Evolutionary conservation across 805 yeast genomes (phyloP), one percentile per base, ranked within the genome.

Genomic region (Starmerella bombi): DNA sequence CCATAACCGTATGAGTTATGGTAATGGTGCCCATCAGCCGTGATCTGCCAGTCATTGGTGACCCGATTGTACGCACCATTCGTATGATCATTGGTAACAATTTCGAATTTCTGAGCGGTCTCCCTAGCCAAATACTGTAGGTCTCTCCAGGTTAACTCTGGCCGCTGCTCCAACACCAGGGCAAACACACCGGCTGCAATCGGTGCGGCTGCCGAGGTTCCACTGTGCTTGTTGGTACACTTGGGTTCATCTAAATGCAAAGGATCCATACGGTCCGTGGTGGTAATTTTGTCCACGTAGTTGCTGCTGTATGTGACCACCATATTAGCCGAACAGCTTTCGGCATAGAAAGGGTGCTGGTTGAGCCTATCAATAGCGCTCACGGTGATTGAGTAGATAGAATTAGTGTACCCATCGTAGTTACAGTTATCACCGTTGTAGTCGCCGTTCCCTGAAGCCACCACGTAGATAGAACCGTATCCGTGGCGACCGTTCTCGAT

Each of bases 201-300:
- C 0, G 98, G 98, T 0, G 98, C 98, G 14, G 98, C 96, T 0
- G 98, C 98, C 18, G 97, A 88, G 0, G 98, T 91, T 17, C 98
- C 98, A 9, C 96, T 95, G 59, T 91, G 98, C 20, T 51, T 59
- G 29, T 69, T 69, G 2, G 93, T 65, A 59, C 98, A 91, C 50
- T 64, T 60, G 17, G 37, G 38, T 31, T 23, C 50, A 18, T 30
- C 36, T 5, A 49, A 51, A 10, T 37, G 10, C 36, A 12, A 14
- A n/a, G 48, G 44, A 31, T 46, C 38, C 4, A 38, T 29, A 4
- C 45, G 37, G 41, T 52, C 55, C 2, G 95, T 80, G 5, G 97
- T 81, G 55, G 81, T 86, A 42, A 91, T 88, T 54, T 75, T 80
- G 55, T 83, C 94, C 27, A 82, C 81, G 3, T 86, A 75, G 1